Conservation (phyloP, 768 basidiomycete genomes). For the Trametes sanguinea region DNA sequence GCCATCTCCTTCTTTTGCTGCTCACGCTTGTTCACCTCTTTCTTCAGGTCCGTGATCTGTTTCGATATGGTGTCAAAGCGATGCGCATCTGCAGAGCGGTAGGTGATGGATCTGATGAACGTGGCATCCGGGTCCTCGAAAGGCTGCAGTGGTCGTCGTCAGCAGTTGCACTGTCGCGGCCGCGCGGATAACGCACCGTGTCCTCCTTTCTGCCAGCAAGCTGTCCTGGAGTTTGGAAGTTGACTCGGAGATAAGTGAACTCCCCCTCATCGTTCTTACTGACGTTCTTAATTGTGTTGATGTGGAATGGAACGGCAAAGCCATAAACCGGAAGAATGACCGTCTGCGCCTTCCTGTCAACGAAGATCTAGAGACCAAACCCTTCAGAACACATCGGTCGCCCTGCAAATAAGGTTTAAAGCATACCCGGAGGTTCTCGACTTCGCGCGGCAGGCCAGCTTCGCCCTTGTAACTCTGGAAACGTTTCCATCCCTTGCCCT, state of each 20-base stretch:
- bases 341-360: slow-evolving; percentile 89
- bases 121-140: slow-evolving; percentile 97
- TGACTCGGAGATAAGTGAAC: slow-evolving; percentile 91
- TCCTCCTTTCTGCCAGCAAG: slow-evolving; percentile 98
- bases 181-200: slow-evolving; percentile 76
- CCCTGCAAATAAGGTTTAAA: not conserved
- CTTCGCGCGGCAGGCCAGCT: slow-evolving; percentile 82
- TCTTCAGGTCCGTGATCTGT: slow-evolving; percentile 94
- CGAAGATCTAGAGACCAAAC: slow-evolving; percentile 62
- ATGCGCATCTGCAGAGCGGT: slow-evolving; percentile 85
- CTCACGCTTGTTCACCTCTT: slow-evolving; percentile 95
- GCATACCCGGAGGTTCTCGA: slow-evolving; percentile 75
- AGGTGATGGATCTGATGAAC: slow-evolving; percentile 93
- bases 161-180: slow-evolving; percentile 28
- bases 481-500: slow-evolving; percentile 92
- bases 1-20: slow-evolving; percentile 98
- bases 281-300: slow-evolving; percentile 97
- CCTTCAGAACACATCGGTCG: not conserved
- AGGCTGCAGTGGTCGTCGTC: slow-evolving; percentile 49
- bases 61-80: slow-evolving; percentile 89
- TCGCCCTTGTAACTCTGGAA: slow-evolving; percentile 98
- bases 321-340: slow-evolving; percentile 93
- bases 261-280: slow-evolving; percentile 98
- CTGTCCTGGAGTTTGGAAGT: slow-evolving; percentile 98
- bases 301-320: slow-evolving; percentile 96